Evolutionary conservation across 805 yeast species (phyloP), one percentile per base, ranked within the genome.

Genomic region (Wickerhamiella musiphila): DNA sequence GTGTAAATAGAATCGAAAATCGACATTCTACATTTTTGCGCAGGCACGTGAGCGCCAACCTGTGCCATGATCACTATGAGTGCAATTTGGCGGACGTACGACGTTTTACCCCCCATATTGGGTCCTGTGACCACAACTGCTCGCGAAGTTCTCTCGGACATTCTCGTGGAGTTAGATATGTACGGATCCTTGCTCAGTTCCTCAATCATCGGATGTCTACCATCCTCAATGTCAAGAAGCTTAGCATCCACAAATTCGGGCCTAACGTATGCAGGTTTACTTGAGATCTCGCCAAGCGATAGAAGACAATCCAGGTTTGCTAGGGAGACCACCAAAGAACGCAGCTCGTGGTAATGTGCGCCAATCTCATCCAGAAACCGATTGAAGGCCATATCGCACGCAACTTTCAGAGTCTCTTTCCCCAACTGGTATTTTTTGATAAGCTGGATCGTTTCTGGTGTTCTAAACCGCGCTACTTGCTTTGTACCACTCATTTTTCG

Each of bases 81-180:
- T 0, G 90, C 93, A 13, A 73, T 61, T 37, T 77, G 83, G 26
- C 79, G 65, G 7, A 77, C 74, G 44, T 71, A 74, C 1, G 83
- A 73, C 2, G 83, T 73, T 49, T 79, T 79, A 2, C 93, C 93
- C 3, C 93, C 93, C 83, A 78, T 77, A 47, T 81, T 81, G 0
- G 94, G 93, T 0, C 94, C 94, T 0, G 93, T 76, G 15, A 83
- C 67, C 11, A 83, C 61, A 34, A 73, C 57, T 0, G 68, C 65
- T 21, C 81, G 60, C 10, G 68, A 61, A 3, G 57, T 49, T n/a
- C 55, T 46, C 5, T 54, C 47, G 5, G 58, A 43, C 57, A 83
- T 65, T 5, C 48, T 34, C 4, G 74, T 63, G 40, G 73, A 70
- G 48, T 82, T 83, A 2, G 90, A 63, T 9, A 83, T 78, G 47